Evolutionary conservation across 768 basidiomycete genomes (phyloP).

Genomic region (Favolaschia claudopus): DNA sequence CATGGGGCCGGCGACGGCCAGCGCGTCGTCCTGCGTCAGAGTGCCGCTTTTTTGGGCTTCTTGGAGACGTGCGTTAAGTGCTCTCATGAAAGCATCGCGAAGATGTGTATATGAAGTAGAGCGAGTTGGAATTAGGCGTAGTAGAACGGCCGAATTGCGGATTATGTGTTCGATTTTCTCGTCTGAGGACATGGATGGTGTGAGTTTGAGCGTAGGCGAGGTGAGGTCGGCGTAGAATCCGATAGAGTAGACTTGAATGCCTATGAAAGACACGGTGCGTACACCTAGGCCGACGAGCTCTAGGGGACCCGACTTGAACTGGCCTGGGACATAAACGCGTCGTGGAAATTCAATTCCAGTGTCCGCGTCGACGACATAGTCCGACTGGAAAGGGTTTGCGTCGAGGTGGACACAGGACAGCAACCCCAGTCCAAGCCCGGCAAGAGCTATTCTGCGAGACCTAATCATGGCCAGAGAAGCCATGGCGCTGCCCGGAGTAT

Average conservation of each 20-base stretch:
- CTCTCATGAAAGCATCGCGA: slow-evolving; percentile 83
- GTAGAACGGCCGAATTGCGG: slow-evolving; percentile 69
- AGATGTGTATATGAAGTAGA: slow-evolving; percentile 81
- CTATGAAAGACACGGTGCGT: slow-evolving; percentile 87
- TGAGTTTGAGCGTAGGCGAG: slow-evolving; percentile 67
- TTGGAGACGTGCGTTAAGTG: slow-evolving; percentile 68
- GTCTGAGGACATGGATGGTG: slow-evolving; percentile 59
- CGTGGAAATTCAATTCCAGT: slow-evolving; percentile 80
- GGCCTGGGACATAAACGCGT: slow-evolving; percentile 68
- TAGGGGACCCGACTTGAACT: slow-evolving; percentile 65
- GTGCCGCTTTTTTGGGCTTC: slow-evolving; percentile 57
- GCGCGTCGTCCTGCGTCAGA: slow-evolving; percentile 66
- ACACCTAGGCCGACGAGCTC: slow-evolving; percentile 86
- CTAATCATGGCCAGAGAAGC: slow-evolving; percentile 26
- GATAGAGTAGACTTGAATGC: slow-evolving; percentile 88
- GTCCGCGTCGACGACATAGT: slow-evolving; percentile 67
- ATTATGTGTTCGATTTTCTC: slow-evolving; percentile 78
- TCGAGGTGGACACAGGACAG: slow-evolving; percentile 54
- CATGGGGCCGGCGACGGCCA: slow-evolving; percentile 65
- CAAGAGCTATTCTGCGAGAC: slow-evolving; percentile 41
- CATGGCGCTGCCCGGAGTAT: slow-evolving; percentile 9
- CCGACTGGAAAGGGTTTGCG: slow-evolving; percentile 41
- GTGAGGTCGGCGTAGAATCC: slow-evolving; percentile 88
- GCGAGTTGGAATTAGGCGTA: slow-evolving; percentile 87
- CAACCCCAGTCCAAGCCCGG: slow-evolving; percentile 41